Base-by-base conservation (phyloP, 257 asterid species). In the Nicotiana otophora region DNA sequence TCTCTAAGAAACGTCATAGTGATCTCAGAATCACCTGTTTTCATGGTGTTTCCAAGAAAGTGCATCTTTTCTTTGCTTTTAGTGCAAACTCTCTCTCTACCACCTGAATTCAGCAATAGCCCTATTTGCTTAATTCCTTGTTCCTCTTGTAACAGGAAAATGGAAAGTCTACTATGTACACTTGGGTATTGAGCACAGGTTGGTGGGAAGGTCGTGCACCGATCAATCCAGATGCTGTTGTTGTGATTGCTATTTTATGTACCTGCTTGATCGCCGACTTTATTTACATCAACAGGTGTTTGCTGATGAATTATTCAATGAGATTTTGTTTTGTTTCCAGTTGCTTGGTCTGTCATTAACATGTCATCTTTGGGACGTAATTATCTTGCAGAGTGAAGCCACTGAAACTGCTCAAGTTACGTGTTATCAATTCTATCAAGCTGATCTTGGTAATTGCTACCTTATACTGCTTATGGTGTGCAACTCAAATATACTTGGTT, bases 161-260 rank as follows among this genome's bases (percentile, higher is more conserved):
- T 81, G 97, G 98, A 11, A 92, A 92, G 80, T 93, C 98, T 28
- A 61, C 93, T 8, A 90, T 94, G 96, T 94, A 93, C 82, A 92
- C 87, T 16, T 94, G 98, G 98, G 89, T 94, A 86, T 70, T 94
- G 84, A 92, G 97, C 94, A 94, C 97, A 1, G 98, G 98, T 70
- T 94, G 98, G 98, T 94, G 98, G 97, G 83, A 90, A 85, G 84
- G 87, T 17, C 91, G 92, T 23, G 98, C 98, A 5, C 90, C 98
- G 57, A 75, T 93, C 78, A 89, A 90, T 84, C 90, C 92, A 0
- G 97, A 93, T 63, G 97, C 96, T 39, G 97, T 94, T 64, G 82
- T 88, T 74, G 93, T 93, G 42, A 70, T 90, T 60, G 79, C 93
- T 92, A 83, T 92, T 66, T 68, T 93, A 58, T 91, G 97, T 74